Conservation (phyloP, 768 basidiomycete genomes). For the Mycena filopes region DNA sequence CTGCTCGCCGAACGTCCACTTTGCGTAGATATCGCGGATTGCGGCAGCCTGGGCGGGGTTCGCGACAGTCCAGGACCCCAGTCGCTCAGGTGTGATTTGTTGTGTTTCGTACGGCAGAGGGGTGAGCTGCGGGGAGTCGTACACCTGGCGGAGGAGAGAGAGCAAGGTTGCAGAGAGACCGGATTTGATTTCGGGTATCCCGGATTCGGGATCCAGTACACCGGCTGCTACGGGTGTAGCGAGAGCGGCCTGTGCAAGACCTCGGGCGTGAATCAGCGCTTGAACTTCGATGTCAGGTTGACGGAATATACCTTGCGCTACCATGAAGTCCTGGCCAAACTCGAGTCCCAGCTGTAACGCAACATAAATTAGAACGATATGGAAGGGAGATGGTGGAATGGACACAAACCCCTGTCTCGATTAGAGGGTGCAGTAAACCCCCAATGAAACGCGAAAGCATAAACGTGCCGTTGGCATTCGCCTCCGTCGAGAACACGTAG, state of each 20-base stretch:
- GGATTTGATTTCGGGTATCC: conserved; percentile 9
- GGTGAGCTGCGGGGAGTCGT: conserved; percentile 2
- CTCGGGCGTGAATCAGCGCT: not conserved
- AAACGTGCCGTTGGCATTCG: conserved; percentile 42
- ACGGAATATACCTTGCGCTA: conserved; percentile 12
- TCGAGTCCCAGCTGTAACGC: conserved; percentile 14
- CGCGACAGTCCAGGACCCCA: not conserved
- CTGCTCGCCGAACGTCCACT: conserved; percentile 13
- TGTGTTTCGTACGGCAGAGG: not conserved
- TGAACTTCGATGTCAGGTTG: not conserved
- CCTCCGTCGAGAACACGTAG: conserved; percentile 55
- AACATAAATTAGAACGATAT: not conserved
- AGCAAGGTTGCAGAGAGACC: conserved; percentile 3
- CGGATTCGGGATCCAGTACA: conserved; percentile 4
- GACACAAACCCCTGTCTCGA: conserved; percentile 7
- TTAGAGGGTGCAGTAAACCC: conserved; percentile 3
- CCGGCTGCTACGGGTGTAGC: not conserved
- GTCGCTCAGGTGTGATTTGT: not conserved
- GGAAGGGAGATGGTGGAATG: not conserved
- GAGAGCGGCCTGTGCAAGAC: conserved; percentile 7
- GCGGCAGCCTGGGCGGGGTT: not conserved
- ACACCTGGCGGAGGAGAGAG: conserved; percentile 8
- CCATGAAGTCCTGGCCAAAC: conserved; percentile 15
- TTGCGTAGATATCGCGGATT: conserved; percentile 3
- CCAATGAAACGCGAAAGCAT: conserved; percentile 41